Conservation (phyloP, 306 rosid genomes). For the Vigna radiata region DNA sequence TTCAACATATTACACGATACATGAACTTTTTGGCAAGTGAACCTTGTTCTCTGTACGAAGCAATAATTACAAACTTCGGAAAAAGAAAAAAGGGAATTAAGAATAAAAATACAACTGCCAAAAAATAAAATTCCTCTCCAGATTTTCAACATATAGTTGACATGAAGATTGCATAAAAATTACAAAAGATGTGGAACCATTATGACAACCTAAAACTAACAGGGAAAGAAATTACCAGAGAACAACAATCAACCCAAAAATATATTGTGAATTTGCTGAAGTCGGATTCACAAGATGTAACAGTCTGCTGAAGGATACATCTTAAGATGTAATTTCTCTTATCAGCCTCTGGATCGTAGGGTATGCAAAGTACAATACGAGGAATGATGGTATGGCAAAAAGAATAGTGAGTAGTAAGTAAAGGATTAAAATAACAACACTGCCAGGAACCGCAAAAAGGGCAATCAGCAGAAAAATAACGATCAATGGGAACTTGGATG, state of each 20-base stretch:
- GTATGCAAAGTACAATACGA: conserved; percentile 74
- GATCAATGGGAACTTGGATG: conserved; percentile 83
- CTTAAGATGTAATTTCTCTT: conserved; percentile 75
- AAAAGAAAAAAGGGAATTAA: background rate
- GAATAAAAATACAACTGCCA: conserved; percentile 35
- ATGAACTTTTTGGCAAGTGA: conserved; percentile 1
- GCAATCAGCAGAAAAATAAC: conserved; percentile 70
- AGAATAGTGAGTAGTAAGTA: conserved; percentile 76
- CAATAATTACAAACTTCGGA: conserved; percentile 18
- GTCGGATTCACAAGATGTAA: conserved; percentile 28
- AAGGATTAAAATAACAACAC: conserved; percentile 72
- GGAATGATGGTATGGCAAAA: conserved; percentile 87
- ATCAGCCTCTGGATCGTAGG: conserved; percentile 78
- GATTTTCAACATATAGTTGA: conserved; percentile 37
- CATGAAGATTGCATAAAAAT: conserved; percentile 19
- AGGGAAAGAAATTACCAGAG: conserved; percentile 14
- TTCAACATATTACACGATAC: conserved; percentile 19
- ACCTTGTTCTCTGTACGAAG: conserved; percentile 38
- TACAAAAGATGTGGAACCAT: conserved; percentile 23
- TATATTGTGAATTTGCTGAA: conserved; percentile 9
- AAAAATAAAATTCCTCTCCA: conserved; percentile 19
- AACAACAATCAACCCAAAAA: conserved; percentile 35
- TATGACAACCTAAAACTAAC: conserved; percentile 38
- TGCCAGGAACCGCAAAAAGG: conserved; percentile 71
- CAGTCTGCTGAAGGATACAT: conserved; percentile 41